Evolutionary conservation across 805 yeast genomes (phyloP).

Genomic region (Starmerella apis): DNA sequence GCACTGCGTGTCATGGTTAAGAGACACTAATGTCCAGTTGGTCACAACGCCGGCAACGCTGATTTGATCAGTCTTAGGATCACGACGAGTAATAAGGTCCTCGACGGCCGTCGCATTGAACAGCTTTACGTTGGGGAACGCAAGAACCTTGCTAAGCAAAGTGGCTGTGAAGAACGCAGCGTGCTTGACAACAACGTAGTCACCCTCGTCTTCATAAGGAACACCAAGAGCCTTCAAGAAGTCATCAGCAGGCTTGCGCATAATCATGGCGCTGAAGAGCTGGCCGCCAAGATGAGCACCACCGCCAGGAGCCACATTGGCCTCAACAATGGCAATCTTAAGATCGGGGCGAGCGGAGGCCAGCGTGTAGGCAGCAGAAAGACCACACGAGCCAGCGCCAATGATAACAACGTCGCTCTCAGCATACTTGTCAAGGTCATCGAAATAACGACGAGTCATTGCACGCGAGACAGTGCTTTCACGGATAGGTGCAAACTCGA

Average conservation of each 20-base stretch:
- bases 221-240: conserved; percentile 55
- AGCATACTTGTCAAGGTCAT: conserved; percentile 61
- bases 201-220: conserved; percentile 69
- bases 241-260: conserved; percentile 67
- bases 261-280: conserved; percentile 64
- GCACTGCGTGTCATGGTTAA: conserved; percentile 65
- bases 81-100: conserved; percentile 63
- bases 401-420: conserved; percentile 65
- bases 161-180: conserved; percentile 71
- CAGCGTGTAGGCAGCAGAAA: conserved; percentile 63
- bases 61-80: conserved; percentile 44
- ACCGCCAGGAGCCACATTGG: conserved; percentile 69
- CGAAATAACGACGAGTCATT: conserved; percentile 64
- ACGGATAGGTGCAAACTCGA: conserved; percentile 60
- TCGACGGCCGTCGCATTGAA: conserved; percentile 76
- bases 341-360: conserved; percentile 67
- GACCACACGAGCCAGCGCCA: conserved; percentile 72
- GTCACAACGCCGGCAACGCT: conserved; percentile 72
- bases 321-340: conserved; percentile 63
- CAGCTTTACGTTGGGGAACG: conserved; percentile 62
- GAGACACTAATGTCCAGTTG: conserved; percentile 69
- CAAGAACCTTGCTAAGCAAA: conserved; percentile 54
- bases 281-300: conserved; percentile 75
- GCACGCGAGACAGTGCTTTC: conserved; percentile 74
- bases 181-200: conserved; percentile 68